phyloP scores from a whole-genome alignment of 179 eudicot genomes.

The Corrigiola litoralis region DNA sequence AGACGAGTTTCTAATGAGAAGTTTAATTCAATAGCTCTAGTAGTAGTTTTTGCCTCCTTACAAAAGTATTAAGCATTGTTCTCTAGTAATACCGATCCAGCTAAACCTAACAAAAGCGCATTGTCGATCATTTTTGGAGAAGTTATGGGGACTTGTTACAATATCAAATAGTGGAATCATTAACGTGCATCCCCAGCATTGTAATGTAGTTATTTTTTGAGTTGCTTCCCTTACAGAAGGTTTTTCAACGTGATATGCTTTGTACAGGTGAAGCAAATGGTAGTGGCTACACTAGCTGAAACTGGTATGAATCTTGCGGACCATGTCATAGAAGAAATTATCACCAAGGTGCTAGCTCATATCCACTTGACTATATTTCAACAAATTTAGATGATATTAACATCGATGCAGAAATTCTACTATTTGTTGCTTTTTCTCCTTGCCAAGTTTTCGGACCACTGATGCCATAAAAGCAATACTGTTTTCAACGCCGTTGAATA shows the following conservation, averaged over 20 bases:
- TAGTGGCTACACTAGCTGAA: slow-evolving; percentile 97
- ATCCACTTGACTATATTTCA: not conserved
- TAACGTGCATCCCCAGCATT: not conserved
- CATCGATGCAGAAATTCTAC: no score
- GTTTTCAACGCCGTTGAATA: not conserved
- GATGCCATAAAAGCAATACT: not conserved
- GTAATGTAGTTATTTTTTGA: not conserved
- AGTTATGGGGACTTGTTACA: no score
- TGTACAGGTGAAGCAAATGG: slow-evolving; percentile 96
- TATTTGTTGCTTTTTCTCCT: slow-evolving; percentile 1
- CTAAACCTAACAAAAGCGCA: no score
- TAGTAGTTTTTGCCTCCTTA: no score
- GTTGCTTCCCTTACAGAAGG: not conserved
- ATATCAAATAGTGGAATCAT: no score
- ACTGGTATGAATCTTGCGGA: slow-evolving; percentile 99
- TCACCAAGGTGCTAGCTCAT: slow-evolving; percentile 66
- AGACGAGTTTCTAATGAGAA: no score
- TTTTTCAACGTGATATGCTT: not conserved
- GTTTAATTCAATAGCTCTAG: no score
- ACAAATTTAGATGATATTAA: not conserved
- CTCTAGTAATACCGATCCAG: no score
- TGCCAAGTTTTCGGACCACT: not conserved
- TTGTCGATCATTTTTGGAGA: no score
- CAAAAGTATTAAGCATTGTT: no score
- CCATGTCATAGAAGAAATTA: slow-evolving; percentile 89